Evolutionary conservation across 768 basidiomycete genomes (phyloP).

Genomic region (Crepidotus variabilis): DNA sequence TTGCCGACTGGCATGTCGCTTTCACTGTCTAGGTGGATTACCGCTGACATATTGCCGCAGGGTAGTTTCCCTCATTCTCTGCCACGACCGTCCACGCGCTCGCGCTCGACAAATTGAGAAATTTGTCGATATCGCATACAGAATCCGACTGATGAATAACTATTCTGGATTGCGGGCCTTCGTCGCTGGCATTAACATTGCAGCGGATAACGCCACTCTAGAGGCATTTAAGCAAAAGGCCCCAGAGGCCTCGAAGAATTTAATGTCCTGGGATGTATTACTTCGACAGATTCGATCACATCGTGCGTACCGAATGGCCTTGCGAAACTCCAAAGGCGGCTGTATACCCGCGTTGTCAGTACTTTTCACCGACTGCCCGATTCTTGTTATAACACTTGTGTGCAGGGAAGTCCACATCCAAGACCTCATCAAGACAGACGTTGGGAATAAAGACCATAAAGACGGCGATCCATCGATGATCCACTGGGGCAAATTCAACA

Average conservation of each 20-base stretch:
- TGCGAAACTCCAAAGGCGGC: slow-evolving; percentile 80
- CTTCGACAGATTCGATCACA: slow-evolving; percentile 80
- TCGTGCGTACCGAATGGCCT: slow-evolving; percentile 85
- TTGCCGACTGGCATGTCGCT: slow-evolving; percentile 70
- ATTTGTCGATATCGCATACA: slow-evolving; percentile 79
- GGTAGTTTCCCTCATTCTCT: slow-evolving; percentile 88
- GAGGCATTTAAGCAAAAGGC: slow-evolving; percentile 64
- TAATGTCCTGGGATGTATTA: slow-evolving; percentile 81
- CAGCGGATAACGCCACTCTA: slow-evolving; percentile 77
- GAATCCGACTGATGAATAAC: slow-evolving; percentile 81
- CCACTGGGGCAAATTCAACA: slow-evolving; percentile 95
- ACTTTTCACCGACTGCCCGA: slow-evolving; percentile 2
- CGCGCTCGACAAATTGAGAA: slow-evolving; percentile 86
- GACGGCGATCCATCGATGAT: slow-evolving; percentile 65
- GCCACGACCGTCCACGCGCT: slow-evolving; percentile 72
- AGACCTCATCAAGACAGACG: slow-evolving; percentile 83
- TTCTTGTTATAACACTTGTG: not conserved
- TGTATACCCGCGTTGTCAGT: slow-evolving; percentile 84
- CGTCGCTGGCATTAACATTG: slow-evolving; percentile 88
- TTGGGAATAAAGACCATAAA: slow-evolving; percentile 75
- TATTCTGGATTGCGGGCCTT: slow-evolving; percentile 91
- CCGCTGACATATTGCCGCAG: slow-evolving; percentile 33
- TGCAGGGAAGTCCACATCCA: slow-evolving; percentile 88
- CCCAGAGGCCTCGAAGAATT: slow-evolving; percentile 69
- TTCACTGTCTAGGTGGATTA: not conserved